These are phyloP conservation scores for Clonostachys byssicola DNA, from an alignment of 2,329 filamentous ascomycete genomes.

Conservation along the genomic window DNA sequence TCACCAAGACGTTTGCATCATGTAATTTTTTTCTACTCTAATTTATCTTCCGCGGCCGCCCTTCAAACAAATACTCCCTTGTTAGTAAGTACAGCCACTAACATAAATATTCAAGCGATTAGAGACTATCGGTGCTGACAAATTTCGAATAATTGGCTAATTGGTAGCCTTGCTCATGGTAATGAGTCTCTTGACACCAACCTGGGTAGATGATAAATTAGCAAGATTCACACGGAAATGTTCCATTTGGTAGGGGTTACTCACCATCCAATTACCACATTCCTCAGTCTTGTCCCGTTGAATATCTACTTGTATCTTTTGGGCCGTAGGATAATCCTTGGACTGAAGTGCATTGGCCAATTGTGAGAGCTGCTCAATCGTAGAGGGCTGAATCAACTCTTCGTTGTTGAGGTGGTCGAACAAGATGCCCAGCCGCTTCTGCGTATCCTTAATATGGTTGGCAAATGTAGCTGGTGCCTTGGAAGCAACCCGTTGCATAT, in stretches of 20 bases:
- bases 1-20: too few relatives aligned
- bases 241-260: conserved; percentile 18
- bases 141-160: background rate
- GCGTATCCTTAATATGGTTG: conserved; percentile 86
- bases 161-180: conserved; percentile 77
- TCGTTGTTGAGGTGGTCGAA: conserved; percentile 98
- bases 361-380: conserved; percentile 61
- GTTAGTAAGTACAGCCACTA: too few relatives aligned
- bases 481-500: conserved; percentile 84
- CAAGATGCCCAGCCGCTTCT: conserved; percentile 87
- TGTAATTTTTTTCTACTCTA: too few relatives aligned
- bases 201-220: conserved; percentile 39
- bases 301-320: conserved; percentile 68
- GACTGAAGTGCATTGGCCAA: conserved; percentile 63
- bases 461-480: conserved; percentile 85
- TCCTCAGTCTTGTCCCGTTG: conserved; percentile 74
- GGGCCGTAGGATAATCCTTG: conserved; percentile 66
- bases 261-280: conserved; percentile 84
- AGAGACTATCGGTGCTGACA: too few relatives aligned
- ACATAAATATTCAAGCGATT: too few relatives aligned
- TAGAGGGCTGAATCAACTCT: conserved; percentile 79
- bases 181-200: conserved; percentile 72
- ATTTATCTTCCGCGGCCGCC: too few relatives aligned
- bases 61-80: too few relatives aligned
- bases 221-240: background rate